Evolutionary conservation across 2,329 filamentous ascomycete species (phyloP), one percentile per base, ranked within the genome.

Genomic region (Microdochium nivale): DNA sequence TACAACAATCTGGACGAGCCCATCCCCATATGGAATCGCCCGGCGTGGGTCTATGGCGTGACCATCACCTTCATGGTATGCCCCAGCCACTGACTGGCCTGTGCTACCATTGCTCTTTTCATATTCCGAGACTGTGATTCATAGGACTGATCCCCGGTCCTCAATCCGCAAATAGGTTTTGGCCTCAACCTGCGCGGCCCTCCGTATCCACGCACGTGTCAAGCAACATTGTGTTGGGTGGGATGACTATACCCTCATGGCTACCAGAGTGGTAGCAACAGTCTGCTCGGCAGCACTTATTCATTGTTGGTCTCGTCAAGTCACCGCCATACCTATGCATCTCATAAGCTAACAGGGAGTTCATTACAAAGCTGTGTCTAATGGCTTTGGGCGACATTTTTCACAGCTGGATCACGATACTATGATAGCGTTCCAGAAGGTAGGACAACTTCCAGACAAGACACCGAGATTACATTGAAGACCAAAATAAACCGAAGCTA

Each of bases 371-470:
- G 56, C 55, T 33, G 43, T 58, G 25, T 51, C 60, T 25, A 50
- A 56, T 48, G 65, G 65, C 3, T 58, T 67, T 33, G 65, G 65
- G 19, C 51, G 65, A 23, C 65, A 66, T 50, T 57, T 64, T 11
- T 27, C 56, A 3, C 49, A 48, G 1, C 55, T 66, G 21, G 48
- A 54, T 2, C 2, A 25, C 8, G 53, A 51, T 8, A 53, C 59
- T 27, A 57, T 58, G 32, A 24, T 57, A 9, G 50, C 25, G 9
- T 65, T 65, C 43, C 58, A 62, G 27, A 56, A 59, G 57, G 62
- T 58, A 27, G 53, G 52, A 48, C 8, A n/a, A 47, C 24, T 16
- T 2, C 24, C 46, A 13, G 21, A 3, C 25, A 8, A 16, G 46
- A 19, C 16, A 24, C 46, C 7, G 46, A 16, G 2, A 14, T 16